phyloP scores from a whole-genome alignment of 768 basidiomycete species.

The Lactarius akahatsu region DNA sequence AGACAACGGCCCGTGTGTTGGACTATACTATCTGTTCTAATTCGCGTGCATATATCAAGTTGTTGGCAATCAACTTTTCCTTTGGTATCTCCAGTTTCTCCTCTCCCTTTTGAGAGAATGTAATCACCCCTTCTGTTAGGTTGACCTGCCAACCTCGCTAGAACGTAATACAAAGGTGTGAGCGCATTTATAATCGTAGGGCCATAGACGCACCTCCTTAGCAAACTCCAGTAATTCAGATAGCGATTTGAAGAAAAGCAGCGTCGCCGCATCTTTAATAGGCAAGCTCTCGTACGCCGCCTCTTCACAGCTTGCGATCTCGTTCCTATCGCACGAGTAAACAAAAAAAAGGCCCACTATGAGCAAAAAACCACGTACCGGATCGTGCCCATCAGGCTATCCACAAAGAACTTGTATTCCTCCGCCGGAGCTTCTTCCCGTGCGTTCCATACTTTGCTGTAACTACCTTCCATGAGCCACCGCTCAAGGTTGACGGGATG shows the following conservation, averaged over 20 bases:
- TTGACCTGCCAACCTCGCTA: constrained; percentile 87
- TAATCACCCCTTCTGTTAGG: constrained; percentile 64
- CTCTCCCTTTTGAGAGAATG: constrained; percentile 78
- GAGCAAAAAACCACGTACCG: constrained; percentile 48
- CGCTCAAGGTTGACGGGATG: constrained; percentile 91
- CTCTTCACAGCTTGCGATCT: constrained; percentile 97
- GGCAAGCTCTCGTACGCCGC: constrained; percentile 90
- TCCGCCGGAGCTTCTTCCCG: constrained; percentile 89
- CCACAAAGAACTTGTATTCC: constrained; percentile 93
- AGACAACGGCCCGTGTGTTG: background rate
- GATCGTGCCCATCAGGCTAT: constrained; percentile 92
- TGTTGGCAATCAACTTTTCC: constrained; percentile 75
- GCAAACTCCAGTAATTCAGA: constrained; percentile 84
- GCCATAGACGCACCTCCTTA: constrained; percentile 54
- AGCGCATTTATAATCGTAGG: background rate
- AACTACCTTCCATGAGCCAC: constrained; percentile 99
- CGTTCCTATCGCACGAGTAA: constrained; percentile 56
- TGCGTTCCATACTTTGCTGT: constrained; percentile 97
- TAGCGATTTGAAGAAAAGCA: constrained; percentile 87
- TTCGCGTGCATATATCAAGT: constrained; percentile 79
- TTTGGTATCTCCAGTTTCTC: constrained; percentile 85
- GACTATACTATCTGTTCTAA: constrained; percentile 85
- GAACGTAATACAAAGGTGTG: constrained; percentile 13
- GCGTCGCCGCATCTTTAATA: constrained; percentile 81
- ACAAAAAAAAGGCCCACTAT: background rate